A percentile compares a stretch with the other conserved stretches of the same genome.
phyloP scores from a whole-genome alignment of 495 filamentous ascomycete genomes.

The Penicillium lagena region DNA sequence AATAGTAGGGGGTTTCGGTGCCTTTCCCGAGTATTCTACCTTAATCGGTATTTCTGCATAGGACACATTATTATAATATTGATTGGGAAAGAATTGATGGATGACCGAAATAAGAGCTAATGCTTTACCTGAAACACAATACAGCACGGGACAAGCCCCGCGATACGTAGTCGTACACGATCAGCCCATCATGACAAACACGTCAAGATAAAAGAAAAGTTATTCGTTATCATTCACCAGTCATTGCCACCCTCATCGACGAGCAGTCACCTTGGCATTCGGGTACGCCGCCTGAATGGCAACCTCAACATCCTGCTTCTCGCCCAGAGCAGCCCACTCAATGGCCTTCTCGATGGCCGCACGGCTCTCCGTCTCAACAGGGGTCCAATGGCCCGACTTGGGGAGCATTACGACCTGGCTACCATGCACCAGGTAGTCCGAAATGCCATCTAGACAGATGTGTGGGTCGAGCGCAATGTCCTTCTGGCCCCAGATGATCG shows the following conservation, averaged over 20 bases:
- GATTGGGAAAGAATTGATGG: too few relatives aligned
- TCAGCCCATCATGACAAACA: too few relatives aligned
- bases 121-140: neutral
- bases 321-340: conserved; percentile 33
- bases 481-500: conserved; percentile 46
- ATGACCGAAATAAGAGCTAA: neutral
- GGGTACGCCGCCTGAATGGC: conserved; percentile 24
- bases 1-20: too few relatives aligned
- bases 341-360: conserved; percentile 24
- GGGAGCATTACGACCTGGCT: conserved; percentile 39
- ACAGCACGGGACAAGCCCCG: neutral
- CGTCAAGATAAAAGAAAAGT: too few relatives aligned
- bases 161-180: neutral
- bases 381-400: conserved; percentile 35
- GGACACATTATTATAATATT: too few relatives aligned
- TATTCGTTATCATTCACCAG: too few relatives aligned
- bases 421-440: conserved; percentile 29
- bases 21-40: too few relatives aligned
- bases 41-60: too few relatives aligned
- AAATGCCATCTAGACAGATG: conserved; percentile 37
- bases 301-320: conserved; percentile 26
- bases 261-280: conserved; percentile 23
- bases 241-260: conserved; percentile 13
- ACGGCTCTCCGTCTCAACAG: conserved; percentile 33
- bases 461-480: conserved; percentile 33